Conservation (phyloP, 2,329 filamentous ascomycete genomes). For the Aspergillus pseudotamarii region DNA sequence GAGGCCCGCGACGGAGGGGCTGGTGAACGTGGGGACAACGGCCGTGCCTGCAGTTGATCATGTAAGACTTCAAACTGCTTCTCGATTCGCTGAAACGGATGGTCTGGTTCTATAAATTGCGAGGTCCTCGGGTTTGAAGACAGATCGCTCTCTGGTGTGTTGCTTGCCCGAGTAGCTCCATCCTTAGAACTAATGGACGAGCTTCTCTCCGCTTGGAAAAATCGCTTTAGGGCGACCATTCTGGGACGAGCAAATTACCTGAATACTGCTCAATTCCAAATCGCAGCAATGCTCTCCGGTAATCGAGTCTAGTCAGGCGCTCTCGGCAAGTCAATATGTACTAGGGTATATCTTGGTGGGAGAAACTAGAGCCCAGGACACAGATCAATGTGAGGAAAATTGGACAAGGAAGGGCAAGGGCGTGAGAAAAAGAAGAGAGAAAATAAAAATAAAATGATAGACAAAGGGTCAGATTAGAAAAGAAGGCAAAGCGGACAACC, state of each 20-base stretch:
- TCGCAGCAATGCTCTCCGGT: neutral
- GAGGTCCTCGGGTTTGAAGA: constrained; percentile 21
- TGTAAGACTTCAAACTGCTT: constrained; percentile 44
- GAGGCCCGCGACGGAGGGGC: constrained; percentile 27
- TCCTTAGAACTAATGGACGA: constrained; percentile 17
- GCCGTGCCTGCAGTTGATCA: constrained; percentile 35
- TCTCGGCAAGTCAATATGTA: neutral
- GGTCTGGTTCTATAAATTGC: constrained; percentile 28
- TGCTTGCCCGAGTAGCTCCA: constrained; percentile 8
- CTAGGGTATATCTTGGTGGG: neutral
- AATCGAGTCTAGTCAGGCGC: neutral
- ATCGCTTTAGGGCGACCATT: constrained; percentile 39
- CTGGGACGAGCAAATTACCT: constrained; percentile 6
- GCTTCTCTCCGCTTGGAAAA: constrained; percentile 35
- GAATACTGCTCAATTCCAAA: no score
- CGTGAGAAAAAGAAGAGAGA: neutral
- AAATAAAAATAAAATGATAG: neutral
- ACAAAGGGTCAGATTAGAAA: neutral
- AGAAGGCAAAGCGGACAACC: neutral
- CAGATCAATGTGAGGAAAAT: neutral
- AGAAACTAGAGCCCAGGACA: no score
- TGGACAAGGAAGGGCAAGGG: neutral
- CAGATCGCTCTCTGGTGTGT: neutral
- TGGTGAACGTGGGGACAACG: constrained; percentile 30
- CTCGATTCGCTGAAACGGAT: constrained; percentile 42